Percentiles rank a stretch among this genome's conserved stretches.
Evolutionary conservation across 345 rosid genomes (phyloP).

Genomic region (Ailanthus altissimus): DNA sequence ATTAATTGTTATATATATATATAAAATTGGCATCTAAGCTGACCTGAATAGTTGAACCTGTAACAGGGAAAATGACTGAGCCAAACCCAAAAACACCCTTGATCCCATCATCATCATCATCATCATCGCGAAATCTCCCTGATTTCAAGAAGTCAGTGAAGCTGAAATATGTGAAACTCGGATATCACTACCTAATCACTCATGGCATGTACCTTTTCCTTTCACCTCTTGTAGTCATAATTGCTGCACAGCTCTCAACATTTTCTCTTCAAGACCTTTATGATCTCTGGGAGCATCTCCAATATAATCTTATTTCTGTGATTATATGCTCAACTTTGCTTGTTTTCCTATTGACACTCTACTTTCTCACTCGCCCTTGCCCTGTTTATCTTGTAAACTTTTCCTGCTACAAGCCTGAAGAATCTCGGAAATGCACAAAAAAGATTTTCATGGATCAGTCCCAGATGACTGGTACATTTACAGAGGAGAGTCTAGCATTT

Average conservation of each 20-base stretch:
- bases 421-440: conserved; percentile 43
- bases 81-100: conserved; percentile 37
- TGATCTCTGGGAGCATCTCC: conserved; percentile 51
- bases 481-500: conserved; percentile 53
- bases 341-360: conserved; percentile 45
- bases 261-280: conserved; percentile 40
- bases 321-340: conserved; percentile 45
- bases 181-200: conserved; percentile 65
- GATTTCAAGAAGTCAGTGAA: conserved; percentile 67
- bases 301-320: conserved; percentile 48
- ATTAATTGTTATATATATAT: not conserved
- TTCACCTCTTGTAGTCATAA: conserved; percentile 46
- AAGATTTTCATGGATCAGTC: conserved; percentile 50
- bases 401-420: conserved; percentile 53
- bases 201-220: conserved; percentile 66
- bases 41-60: conserved; percentile 20
- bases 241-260: conserved; percentile 44
- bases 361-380: conserved; percentile 51
- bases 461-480: conserved; percentile 41
- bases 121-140: conserved; percentile 46
- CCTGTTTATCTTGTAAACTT: conserved; percentile 55
- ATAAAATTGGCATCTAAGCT: conserved; percentile 6
- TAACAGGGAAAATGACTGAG: conserved; percentile 36
- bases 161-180: conserved; percentile 70
- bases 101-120: conserved; percentile 26